These are phyloP conservation scores for Letharia lupina DNA, from an alignment of 495 filamentous ascomycete genomes.

Conservation along the genomic window DNA sequence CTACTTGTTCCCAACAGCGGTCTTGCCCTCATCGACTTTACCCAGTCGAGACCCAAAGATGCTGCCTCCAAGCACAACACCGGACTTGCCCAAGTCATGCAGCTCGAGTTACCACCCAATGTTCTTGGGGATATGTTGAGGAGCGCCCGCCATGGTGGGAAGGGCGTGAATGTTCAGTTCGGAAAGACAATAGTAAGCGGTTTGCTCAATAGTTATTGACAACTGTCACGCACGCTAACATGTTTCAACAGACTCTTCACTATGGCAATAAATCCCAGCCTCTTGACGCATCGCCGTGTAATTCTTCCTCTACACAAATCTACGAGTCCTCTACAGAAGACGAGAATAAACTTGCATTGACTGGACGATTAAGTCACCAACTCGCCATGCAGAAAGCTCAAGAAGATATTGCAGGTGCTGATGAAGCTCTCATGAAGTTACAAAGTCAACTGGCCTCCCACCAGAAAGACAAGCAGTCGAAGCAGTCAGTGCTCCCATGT, in stretches of 20 bases:
- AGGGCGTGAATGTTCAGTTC: slow-evolving; percentile 50
- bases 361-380: slow-evolving; percentile 48
- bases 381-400: slow-evolving; percentile 49
- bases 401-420: slow-evolving; percentile 43
- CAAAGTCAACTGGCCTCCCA: slow-evolving; percentile 44
- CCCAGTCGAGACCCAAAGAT: slow-evolving; percentile 26
- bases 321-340: slow-evolving; percentile 37
- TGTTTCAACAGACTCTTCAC: slow-evolving; percentile 37
- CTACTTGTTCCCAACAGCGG: slow-evolving; percentile 42
- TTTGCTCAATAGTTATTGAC: slow-evolving; percentile 25
- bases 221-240: slow-evolving; percentile 35
- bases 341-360: slow-evolving; percentile 42
- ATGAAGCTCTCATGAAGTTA: slow-evolving; percentile 48
- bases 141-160: slow-evolving; percentile 53
- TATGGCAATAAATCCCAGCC: slow-evolving; percentile 46
- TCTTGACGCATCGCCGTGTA: slow-evolving; percentile 38
- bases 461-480: slow-evolving; percentile 46
- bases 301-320: slow-evolving; percentile 44
- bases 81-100: slow-evolving; percentile 46
- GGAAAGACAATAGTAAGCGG: slow-evolving; percentile 48
- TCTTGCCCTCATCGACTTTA: slow-evolving; percentile 38
- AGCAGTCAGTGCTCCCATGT: slow-evolving; percentile 31
- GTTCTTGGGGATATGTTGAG: slow-evolving; percentile 64
- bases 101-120: slow-evolving; percentile 54
- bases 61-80: slow-evolving; percentile 25